These are phyloP conservation scores for Pyrenophora teres DNA, from an alignment of 2,329 filamentous ascomycete genomes.

Conservation along the genomic window DNA sequence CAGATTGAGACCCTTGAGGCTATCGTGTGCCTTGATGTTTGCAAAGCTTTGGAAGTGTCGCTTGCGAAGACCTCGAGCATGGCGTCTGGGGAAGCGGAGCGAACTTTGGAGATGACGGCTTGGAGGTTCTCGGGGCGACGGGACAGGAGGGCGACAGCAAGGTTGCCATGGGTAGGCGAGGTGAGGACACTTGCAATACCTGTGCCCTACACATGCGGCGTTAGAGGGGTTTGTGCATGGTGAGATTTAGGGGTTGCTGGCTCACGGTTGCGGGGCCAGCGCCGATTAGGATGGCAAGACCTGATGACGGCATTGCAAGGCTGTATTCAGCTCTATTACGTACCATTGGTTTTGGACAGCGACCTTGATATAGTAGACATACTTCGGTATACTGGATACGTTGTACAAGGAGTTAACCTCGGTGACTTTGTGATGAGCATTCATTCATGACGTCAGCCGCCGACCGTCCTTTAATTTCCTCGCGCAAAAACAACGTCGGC, in stretches of 20 bases:
- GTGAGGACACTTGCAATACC: conserved; percentile 63
- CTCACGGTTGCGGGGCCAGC: conserved; percentile 41
- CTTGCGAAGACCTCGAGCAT: conserved; percentile 59
- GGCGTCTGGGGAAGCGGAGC: conserved; percentile 49
- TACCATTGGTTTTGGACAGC: not conserved
- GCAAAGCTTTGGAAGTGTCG: conserved; percentile 58
- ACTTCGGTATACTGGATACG: not conserved
- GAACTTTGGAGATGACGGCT: conserved; percentile 51
- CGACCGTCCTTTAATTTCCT: not conserved
- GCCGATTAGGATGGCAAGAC: conserved; percentile 42
- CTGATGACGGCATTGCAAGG: conserved; percentile 32
- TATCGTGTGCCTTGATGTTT: conserved; percentile 55
- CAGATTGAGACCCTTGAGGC: conserved; percentile 57
- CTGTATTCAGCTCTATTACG: not conserved
- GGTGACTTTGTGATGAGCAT: not conserved
- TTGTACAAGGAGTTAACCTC: not conserved
- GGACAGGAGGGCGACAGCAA: no score
- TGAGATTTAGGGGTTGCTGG: not conserved
- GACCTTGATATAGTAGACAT: not conserved
- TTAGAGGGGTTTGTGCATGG: not conserved
- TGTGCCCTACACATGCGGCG: conserved; percentile 48
- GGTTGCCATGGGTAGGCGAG: conserved; percentile 53
- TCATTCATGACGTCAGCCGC: not conserved
- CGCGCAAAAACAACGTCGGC: no score
- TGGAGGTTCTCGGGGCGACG: conserved; percentile 54